Evolutionary conservation across 2,329 filamentous ascomycete species (phyloP).

Genomic region (Clonostachys chloroleuca): DNA sequence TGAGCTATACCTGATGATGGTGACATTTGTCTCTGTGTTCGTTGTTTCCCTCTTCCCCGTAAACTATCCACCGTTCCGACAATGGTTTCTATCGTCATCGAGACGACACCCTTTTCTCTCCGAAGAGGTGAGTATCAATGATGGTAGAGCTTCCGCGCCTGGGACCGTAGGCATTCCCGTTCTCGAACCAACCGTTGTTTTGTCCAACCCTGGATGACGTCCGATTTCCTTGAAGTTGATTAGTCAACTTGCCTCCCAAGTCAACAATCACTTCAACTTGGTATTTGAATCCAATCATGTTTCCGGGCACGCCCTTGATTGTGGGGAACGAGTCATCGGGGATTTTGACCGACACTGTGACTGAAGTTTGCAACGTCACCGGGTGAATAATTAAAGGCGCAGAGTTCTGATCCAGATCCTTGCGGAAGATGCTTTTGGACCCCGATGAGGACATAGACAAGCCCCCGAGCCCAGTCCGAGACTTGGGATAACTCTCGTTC

Average conservation of each 20-base stretch:
- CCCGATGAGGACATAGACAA: constrained; percentile 82
- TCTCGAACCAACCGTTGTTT: not conserved
- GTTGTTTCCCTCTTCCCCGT: constrained; percentile 46
- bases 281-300: constrained; percentile 94
- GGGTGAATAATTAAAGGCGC: constrained; percentile 88
- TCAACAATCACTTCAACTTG: constrained; percentile 91
- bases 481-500: constrained; percentile 83
- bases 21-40: constrained; percentile 74
- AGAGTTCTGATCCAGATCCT: constrained; percentile 86
- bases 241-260: constrained; percentile 78
- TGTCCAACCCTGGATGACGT: constrained; percentile 1
- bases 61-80: constrained; percentile 81
- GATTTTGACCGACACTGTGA: constrained; percentile 79
- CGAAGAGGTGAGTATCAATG: constrained; percentile 84
- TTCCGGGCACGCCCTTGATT: constrained; percentile 82
- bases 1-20: constrained; percentile 18
- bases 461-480: constrained; percentile 79
- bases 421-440: constrained; percentile 89
- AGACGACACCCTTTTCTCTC: constrained; percentile 88
- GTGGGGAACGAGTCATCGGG: constrained; percentile 91
- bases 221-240: constrained; percentile 43
- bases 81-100: constrained; percentile 78
- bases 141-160: constrained; percentile 58
- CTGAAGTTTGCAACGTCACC: constrained; percentile 67
- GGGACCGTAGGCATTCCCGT: constrained; percentile 6